Conservation (phyloP, 768 basidiomycete species). For the Macrocybe gigantea region DNA sequence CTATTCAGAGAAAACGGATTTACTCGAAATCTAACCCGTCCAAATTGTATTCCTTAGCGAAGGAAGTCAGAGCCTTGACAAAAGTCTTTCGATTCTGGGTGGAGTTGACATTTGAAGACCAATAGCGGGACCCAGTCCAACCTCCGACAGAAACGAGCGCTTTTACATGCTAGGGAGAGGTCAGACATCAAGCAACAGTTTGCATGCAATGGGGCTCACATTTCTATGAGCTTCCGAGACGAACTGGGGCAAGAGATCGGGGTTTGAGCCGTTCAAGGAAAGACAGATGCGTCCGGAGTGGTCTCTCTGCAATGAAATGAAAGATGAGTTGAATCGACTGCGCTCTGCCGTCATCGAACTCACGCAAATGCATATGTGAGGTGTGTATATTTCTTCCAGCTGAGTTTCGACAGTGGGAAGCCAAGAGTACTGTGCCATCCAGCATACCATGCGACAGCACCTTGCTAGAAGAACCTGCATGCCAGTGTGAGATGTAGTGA, state of each 20-base stretch:
- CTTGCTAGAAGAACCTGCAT: background rate
- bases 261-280: conserved; percentile 39
- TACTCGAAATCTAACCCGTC: conserved; percentile 59
- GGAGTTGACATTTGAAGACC: conserved; percentile 57
- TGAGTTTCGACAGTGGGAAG: conserved; percentile 48
- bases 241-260: conserved; percentile 47
- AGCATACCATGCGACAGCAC: conserved; percentile 62
- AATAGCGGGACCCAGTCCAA: conserved; percentile 61
- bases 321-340: background rate
- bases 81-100: conserved; percentile 56
- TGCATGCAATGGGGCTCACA: conserved; percentile 19
- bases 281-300: conserved; percentile 21
- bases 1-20: conserved; percentile 8
- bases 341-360: conserved; percentile 18
- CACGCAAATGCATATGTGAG: conserved; percentile 70
- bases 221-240: conserved; percentile 41
- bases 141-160: conserved; percentile 63
- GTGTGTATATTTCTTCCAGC: conserved; percentile 64
- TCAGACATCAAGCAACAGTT: background rate
- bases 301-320: conserved; percentile 21
- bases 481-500: too few species aligned
- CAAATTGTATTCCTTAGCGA: conserved; percentile 47
- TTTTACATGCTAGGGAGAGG: conserved; percentile 42
- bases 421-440: conserved; percentile 51
- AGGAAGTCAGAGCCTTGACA: conserved; percentile 46